These are phyloP conservation scores for Cryphonectria nitschkei DNA, from an alignment of 2,329 filamentous ascomycete genomes.

Conservation along the genomic window DNA sequence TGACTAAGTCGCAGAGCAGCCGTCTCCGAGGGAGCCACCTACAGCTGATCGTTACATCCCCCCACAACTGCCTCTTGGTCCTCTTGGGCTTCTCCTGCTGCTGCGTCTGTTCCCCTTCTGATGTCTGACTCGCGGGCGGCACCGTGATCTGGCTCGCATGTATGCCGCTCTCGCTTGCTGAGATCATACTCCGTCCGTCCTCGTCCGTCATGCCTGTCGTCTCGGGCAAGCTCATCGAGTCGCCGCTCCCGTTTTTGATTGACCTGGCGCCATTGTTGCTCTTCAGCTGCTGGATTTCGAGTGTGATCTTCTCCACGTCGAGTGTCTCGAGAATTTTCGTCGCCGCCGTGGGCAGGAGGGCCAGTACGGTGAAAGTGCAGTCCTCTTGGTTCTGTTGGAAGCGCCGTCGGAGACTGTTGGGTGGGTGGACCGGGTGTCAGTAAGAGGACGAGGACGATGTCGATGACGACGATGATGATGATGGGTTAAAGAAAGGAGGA, in stretches of 20 bases:
- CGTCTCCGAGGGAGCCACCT: constrained; percentile 40
- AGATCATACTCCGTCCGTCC: constrained; percentile 76
- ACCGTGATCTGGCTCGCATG: constrained; percentile 78
- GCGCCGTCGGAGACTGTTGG: constrained; percentile 78
- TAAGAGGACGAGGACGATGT: constrained; percentile 17
- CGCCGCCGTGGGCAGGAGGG: constrained; percentile 87
- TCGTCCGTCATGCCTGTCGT: constrained; percentile 78
- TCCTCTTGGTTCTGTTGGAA: constrained; percentile 99
- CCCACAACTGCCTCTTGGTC: constrained; percentile 94
- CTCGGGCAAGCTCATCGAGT: constrained; percentile 62
- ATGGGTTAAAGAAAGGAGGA: neutral
- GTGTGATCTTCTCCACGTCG: constrained; percentile 89
- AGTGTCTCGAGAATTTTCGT: constrained; percentile 86
- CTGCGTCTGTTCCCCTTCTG: constrained; percentile 32
- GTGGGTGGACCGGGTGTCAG: constrained; percentile 13
- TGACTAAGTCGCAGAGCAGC: neutral
- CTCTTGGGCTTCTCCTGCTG: constrained; percentile 62
- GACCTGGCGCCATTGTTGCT: constrained; percentile 55
- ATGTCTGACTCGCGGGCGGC: constrained; percentile 52
- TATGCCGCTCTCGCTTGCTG: constrained; percentile 79
- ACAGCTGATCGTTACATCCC: constrained; percentile 96
- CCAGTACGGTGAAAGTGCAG: constrained; percentile 97
- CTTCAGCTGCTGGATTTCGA: constrained; percentile 94
- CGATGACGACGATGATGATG: constrained; percentile 2
- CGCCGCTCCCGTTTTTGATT: constrained; percentile 50